phyloP scores from a whole-genome alignment of 2,329 filamentous ascomycete species.

The Cladobotryum protrusum region DNA sequence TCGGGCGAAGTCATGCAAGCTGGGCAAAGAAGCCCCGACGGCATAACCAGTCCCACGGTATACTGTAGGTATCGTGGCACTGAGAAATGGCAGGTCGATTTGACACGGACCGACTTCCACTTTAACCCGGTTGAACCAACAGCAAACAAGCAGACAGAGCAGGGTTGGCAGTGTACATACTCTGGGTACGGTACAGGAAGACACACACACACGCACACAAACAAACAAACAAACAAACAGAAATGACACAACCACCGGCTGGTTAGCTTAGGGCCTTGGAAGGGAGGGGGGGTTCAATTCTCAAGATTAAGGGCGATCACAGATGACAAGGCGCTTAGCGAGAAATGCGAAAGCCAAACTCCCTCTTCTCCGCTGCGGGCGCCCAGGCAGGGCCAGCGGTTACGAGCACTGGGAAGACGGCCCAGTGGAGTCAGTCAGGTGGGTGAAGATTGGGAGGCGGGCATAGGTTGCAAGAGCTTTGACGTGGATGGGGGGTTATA shows the following conservation, averaged over 20 bases:
- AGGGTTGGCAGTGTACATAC: too few relatives aligned
- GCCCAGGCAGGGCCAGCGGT: background rate
- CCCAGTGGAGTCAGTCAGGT: background rate
- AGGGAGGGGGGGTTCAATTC: background rate
- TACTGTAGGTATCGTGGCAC: background rate
- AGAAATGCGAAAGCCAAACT: background rate
- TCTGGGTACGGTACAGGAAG: too few relatives aligned
- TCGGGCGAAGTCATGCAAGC: background rate
- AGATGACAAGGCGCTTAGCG: background rate
- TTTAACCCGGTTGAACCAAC: background rate
- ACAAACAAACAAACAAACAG: too few relatives aligned
- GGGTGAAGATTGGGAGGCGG: background rate
- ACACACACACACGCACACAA: too few relatives aligned
- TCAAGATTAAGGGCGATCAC: background rate
- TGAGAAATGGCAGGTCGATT: background rate
- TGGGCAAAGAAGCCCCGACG: background rate
- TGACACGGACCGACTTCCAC: background rate
- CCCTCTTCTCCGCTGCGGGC: too few relatives aligned
- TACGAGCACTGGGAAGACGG: background rate
- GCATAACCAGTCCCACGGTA: background rate
- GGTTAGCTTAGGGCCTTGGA: background rate
- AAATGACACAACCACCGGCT: too few relatives aligned
- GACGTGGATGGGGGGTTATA: background rate
- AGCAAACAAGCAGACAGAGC: too few relatives aligned
- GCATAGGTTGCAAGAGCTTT: constrained; percentile 15